Base-by-base conservation (phyloP, 441 rosid genomes). In the Mallotus repandus region DNA sequence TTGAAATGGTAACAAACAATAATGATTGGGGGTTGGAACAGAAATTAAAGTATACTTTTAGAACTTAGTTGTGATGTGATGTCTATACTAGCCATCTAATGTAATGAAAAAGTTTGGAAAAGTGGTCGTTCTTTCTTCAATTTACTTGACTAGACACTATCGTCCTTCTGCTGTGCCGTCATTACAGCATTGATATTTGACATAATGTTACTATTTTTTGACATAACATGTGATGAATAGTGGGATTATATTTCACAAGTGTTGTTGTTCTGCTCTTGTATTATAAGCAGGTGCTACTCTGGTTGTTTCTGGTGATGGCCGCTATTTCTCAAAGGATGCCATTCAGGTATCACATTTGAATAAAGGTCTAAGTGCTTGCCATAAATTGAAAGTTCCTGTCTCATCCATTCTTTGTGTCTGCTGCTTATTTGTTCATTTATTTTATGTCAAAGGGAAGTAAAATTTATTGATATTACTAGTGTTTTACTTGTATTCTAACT, bases 221-320 rank as follows among this genome's bases (percentile, higher is more conserved):
- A 9, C 7, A 38, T 59, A 64, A 62, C 0, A 15, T 50, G 38
- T 43, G 52, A 66, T 48, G 55, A 63, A 18, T 22, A 8, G 63
- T 69, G 69, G 25, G 38, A 56, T 32, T 55, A 48, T 22, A 56
- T 41, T 62, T 68, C 48, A 45, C 43, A 6, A 19, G 71, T 63
- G 7, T 53, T 41, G 55, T 35, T 35, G 48, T 55, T 35, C 10
- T 41, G 59, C 35, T 59, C 48, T 66, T 48, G 48, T 25, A 32
- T 68, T 35, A 65, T 77, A 52, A 50, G 50, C 78, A 96, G 98
- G 99, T 79, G 96, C 92, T 74, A 93, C 97, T 21, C 97, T 96
- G 14, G 97, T 93, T 76, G 98, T 96, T 80, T 93, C 98, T 84
- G 99, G 99, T 75, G 99, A 96, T 88, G 99, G 99, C 45, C 96